Evolutionary conservation across 2,329 filamentous ascomycete genomes (phyloP).

Genomic region (Fusarium incarnatum): DNA sequence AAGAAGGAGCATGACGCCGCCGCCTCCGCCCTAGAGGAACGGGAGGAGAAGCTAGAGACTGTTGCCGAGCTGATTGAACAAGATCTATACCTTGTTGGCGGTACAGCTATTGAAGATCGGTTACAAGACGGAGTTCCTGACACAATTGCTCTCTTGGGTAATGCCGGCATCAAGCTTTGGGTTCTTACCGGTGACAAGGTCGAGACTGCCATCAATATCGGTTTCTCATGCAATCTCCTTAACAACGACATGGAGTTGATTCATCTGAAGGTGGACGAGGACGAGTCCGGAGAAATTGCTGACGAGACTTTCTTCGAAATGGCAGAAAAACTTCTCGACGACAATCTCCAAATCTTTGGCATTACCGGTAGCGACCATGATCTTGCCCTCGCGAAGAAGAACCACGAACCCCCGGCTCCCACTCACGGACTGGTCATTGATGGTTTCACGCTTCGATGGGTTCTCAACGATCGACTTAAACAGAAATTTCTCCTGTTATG

Average conservation of each 20-base stretch:
- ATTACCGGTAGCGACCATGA: conserved; percentile 89
- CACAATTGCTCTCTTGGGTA: conserved; percentile 88
- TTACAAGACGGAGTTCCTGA: conserved; percentile 97
- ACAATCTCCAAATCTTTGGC: conserved; percentile 76
- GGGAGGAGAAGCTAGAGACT: conserved; percentile 92
- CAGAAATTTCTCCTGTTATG: conserved; percentile 95
- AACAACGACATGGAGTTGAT: conserved; percentile 99
- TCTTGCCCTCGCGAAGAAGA: conserved; percentile 79
- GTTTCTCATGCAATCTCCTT: conserved; percentile 97
- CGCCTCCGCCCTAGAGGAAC: conserved; percentile 82
- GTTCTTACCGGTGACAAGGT: conserved; percentile 98
- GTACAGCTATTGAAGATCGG: conserved; percentile 96
- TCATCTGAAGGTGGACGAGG: conserved; percentile 85
- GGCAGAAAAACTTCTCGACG: conserved; percentile 79
- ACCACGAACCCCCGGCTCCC: conserved; percentile 85
- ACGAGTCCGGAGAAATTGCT: conserved; percentile 63
- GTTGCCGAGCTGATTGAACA: conserved; percentile 93
- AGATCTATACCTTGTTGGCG: conserved; percentile 86
- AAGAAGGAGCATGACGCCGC: conserved; percentile 90
- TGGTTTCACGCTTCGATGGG: conserved; percentile 90
- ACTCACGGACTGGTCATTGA: conserved; percentile 96
- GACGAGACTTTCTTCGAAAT: conserved; percentile 65
- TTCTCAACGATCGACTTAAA: conserved; percentile 82
- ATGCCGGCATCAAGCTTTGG: conserved; percentile 98
- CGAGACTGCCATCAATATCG: conserved; percentile 99